Evolutionary conservation across 2,329 filamentous ascomycete species (phyloP).

Genomic region (Aspergillus ruber): DNA sequence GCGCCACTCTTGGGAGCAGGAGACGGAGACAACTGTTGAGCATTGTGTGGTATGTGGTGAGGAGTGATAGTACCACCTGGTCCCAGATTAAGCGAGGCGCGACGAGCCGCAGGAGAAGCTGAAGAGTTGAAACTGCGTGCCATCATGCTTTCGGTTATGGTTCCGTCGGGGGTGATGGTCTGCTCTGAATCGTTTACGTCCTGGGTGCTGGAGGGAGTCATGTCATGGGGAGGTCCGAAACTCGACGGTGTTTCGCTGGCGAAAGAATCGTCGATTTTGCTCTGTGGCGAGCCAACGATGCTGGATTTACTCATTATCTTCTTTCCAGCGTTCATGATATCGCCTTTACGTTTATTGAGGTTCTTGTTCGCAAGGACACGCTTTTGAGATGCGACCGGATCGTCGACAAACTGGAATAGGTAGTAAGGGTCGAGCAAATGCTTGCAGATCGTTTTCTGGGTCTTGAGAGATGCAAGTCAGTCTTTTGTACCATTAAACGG

Average conservation of each 20-base stretch:
- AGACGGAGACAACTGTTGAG: background rate
- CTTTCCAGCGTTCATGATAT: slow-evolving; percentile 28
- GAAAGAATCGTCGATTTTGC: background rate
- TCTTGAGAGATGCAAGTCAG: slow-evolving; percentile 7
- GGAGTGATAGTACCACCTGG: background rate
- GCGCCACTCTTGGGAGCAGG: background rate
- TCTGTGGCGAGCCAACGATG: background rate
- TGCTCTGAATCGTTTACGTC: background rate
- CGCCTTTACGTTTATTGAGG: slow-evolving; percentile 27
- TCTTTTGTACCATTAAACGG: background rate
- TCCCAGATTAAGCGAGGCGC: background rate
- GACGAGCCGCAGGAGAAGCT: background rate
- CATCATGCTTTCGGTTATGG: background rate
- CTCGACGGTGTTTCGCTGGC: background rate
- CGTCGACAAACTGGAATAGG: slow-evolving; percentile 29
- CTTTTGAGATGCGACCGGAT: slow-evolving; percentile 23
- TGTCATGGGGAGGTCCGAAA: background rate
- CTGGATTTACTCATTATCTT: slow-evolving; percentile 9
- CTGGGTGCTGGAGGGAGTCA: background rate
- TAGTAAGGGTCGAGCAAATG: slow-evolving; percentile 31
- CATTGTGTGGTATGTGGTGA: background rate
- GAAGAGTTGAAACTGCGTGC: background rate
- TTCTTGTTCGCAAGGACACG: slow-evolving; percentile 28
- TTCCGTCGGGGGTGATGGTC: background rate
- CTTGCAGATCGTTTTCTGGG: slow-evolving; percentile 36